Percentiles rank a stretch among this genome's conserved stretches.
These are phyloP conservation scores for Tricladium varicosporioides DNA, from an alignment of 2,329 filamentous ascomycete species.

Conservation along the genomic window DNA sequence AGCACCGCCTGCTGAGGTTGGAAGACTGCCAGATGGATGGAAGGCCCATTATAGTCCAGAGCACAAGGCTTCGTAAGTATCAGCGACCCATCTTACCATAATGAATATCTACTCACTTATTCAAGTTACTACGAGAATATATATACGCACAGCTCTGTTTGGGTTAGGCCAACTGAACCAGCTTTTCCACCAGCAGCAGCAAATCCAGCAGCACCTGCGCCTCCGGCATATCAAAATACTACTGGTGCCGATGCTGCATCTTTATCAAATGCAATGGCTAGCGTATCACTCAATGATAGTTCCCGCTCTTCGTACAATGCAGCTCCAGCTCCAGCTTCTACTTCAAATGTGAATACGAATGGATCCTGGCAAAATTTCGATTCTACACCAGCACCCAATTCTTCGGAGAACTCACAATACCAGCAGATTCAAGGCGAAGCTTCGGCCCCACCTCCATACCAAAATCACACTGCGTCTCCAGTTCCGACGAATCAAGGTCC, in stretches of 20 bases:
- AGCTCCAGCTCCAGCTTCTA: too few species aligned
- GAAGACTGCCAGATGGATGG: constrained; percentile 11
- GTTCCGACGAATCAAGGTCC: too few species aligned
- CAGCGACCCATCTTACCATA: background rate
- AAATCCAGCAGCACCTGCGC: constrained; percentile 6
- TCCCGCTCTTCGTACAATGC: too few species aligned
- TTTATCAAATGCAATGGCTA: constrained; percentile 10
- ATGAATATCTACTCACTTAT: background rate
- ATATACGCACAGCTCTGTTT: constrained; percentile 14
- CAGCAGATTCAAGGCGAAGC: too few species aligned
- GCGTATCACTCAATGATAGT: background rate
- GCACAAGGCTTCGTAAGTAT: constrained; percentile 15
- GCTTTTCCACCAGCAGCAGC: background rate
- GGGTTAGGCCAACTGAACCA: constrained; percentile 13
- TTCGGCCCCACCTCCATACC: too few species aligned
- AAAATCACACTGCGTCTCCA: too few species aligned
- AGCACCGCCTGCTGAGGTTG: background rate
- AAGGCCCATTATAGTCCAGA: constrained; percentile 16
- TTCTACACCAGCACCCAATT: too few species aligned
- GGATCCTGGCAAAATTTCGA: too few species aligned
- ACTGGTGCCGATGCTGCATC: background rate
- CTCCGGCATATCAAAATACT: constrained; percentile 9
- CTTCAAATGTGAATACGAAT: too few species aligned
- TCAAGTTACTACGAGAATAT: constrained; percentile 18
- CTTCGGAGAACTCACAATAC: too few species aligned